These are phyloP conservation scores for Phialemoniopsis sp. DNA, from an alignment of 2,329 filamentous ascomycete species.

Conservation along the genomic window DNA sequence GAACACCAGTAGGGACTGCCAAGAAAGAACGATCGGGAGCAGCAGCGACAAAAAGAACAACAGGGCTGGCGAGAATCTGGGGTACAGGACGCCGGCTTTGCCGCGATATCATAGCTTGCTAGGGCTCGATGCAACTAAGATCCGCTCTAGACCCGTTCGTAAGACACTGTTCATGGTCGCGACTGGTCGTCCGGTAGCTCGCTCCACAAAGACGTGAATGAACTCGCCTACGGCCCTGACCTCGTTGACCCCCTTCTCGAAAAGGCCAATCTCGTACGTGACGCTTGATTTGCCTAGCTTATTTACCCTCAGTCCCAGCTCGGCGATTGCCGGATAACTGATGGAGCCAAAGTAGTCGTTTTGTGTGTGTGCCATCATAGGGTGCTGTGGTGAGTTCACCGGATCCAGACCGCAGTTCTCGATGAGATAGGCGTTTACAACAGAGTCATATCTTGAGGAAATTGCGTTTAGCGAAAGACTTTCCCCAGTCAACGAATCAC, in stretches of 20 bases:
- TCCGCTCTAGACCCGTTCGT: slow-evolving; percentile 53
- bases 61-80: no score
- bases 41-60: no score
- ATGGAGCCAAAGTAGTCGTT: slow-evolving; percentile 82
- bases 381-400: slow-evolving; percentile 66
- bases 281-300: slow-evolving; percentile 84
- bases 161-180: slow-evolving; percentile 60
- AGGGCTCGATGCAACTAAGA: slow-evolving; percentile 32
- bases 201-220: slow-evolving; percentile 84
- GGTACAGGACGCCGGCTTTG: no score
- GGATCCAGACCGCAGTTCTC: slow-evolving; percentile 71
- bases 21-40: no score
- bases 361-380: slow-evolving; percentile 79
- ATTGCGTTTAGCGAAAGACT: slow-evolving; percentile 1
- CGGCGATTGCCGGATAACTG: slow-evolving; percentile 76
- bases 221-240: slow-evolving; percentile 82
- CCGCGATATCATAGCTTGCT: slow-evolving; percentile 15
- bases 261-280: slow-evolving; percentile 85
- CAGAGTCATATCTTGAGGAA: slow-evolving; percentile 68
- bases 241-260: slow-evolving; percentile 66
- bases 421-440: slow-evolving; percentile 87
- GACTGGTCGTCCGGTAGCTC: slow-evolving; percentile 64
- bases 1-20: no score
- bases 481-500: not conserved
- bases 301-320: slow-evolving; percentile 77